phyloP scores from a whole-genome alignment of 1,139 yeast species.

The Debaryomyces nepalensis region DNA sequence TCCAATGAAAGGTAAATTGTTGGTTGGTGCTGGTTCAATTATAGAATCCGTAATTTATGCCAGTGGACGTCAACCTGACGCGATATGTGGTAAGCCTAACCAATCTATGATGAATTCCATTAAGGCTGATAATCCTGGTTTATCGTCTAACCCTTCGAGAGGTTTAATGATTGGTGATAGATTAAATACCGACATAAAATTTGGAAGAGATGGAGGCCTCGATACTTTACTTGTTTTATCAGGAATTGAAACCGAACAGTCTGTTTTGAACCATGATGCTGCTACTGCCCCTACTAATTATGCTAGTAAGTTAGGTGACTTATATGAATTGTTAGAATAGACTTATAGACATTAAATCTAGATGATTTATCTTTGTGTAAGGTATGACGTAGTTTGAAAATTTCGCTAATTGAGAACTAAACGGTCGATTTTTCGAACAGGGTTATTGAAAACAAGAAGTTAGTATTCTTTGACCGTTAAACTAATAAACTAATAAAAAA shows the following conservation, averaged over 20 bases:
- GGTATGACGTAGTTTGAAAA: constrained; percentile 17
- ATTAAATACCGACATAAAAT: constrained; percentile 90
- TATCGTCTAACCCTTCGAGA: constrained; percentile 56
- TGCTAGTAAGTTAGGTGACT: constrained; percentile 75
- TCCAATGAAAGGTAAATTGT: constrained; percentile 81
- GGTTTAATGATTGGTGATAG: constrained; percentile 97
- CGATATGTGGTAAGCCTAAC: constrained; percentile 88
- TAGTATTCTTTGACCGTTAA: background rate
- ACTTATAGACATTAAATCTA: constrained; percentile 8
- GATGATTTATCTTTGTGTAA: constrained; percentile 10
- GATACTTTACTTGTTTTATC: constrained; percentile 84
- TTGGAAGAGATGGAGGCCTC: constrained; percentile 86
- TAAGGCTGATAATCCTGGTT: constrained; percentile 60
- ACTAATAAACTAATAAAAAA: no score
- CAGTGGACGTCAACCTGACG: constrained; percentile 68
- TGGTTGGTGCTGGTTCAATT: constrained; percentile 96
- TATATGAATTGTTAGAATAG: constrained; percentile 53
- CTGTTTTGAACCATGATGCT: constrained; percentile 47
- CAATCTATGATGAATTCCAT: constrained; percentile 90
- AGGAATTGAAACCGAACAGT: constrained; percentile 81
- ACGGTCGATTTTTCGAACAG: background rate
- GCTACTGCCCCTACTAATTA: constrained; percentile 67
- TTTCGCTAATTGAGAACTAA: constrained; percentile 4
- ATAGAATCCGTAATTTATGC: constrained; percentile 80
- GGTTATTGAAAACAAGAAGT: constrained; percentile 5